Evolutionary conservation across 371 early-diverging fungal genomes (phyloP).

Genomic region (Rhizomucor miehei): DNA sequence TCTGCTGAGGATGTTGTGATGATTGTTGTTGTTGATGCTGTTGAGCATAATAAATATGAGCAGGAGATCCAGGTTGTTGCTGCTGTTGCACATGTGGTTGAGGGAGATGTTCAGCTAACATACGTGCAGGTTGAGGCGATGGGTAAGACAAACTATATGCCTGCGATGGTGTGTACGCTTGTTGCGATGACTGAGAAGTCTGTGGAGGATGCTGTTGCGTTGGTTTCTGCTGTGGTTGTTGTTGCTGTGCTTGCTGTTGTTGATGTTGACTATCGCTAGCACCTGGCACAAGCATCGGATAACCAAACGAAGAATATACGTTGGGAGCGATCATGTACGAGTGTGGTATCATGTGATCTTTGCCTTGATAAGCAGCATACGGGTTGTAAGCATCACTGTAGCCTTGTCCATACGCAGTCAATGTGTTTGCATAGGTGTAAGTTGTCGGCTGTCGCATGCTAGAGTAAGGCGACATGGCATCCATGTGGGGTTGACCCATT

Average conservation of each 20-base stretch:
- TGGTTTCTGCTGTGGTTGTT: constrained; percentile 8
- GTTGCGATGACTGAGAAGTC: neutral
- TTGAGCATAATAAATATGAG: neutral
- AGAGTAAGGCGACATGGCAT: neutral
- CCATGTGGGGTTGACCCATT: neutral
- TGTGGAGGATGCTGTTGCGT: neutral
- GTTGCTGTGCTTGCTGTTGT: constrained; percentile 13
- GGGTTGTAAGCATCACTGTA: constrained; percentile 25
- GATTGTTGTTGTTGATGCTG: constrained; percentile 9
- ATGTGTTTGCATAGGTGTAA: constrained; percentile 19
- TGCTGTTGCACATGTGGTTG: constrained; percentile 7
- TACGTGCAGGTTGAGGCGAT: neutral
- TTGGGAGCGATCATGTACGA: constrained; percentile 20
- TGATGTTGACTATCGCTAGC: constrained; percentile 10
- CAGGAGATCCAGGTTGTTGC: constrained; percentile 2
- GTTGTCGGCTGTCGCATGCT: constrained; percentile 10
- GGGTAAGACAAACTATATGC: neutral
- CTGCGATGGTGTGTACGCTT: neutral
- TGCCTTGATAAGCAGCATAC: constrained; percentile 16
- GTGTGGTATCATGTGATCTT: constrained; percentile 18
- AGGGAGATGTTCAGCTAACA: neutral
- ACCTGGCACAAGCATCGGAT: constrained; percentile 27
- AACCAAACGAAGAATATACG: constrained; percentile 26
- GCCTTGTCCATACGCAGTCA: constrained; percentile 28
- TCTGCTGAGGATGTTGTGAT: constrained; percentile 13